Base-by-base conservation (phyloP, 148 eudicot species). In the Spergularia bocconei region DNA sequence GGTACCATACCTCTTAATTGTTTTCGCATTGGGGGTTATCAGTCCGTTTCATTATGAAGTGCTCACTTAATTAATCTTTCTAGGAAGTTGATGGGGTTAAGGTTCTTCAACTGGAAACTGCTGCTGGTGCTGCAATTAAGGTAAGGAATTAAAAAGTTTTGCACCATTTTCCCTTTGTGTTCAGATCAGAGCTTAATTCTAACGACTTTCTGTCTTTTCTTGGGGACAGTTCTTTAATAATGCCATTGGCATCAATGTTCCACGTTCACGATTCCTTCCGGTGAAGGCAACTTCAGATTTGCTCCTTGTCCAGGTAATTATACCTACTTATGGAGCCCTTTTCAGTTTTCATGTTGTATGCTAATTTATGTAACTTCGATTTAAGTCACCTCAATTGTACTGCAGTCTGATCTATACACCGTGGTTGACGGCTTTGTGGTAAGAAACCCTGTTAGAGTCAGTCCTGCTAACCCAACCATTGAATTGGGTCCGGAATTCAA, bases 121-220 rank as follows among this genome's bases (percentile, higher is more conserved):
- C 98, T 78, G 99, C 97, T 77, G 99, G 99, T 78, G 98, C 99
- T 77, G 99, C 99, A 77, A 95, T 95, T 67, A 91, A 67, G 97
- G 98, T 91, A 88, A 51, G 67, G 62, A 17, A 23, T 74, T 41
- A 1, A 33, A 25, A 29, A 10, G 0, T 33, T 79, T 59, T 41
- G 25, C 66, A 11, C 66, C 8, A 25, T 19, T 66, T 58, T 52
- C 75, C 47, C 47, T 20, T 9, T 55, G 10, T 53, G 61, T 33
- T 44, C 10, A 36, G 16, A 39, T 48, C 2, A 65, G 67, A 12
- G 41, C 38, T 11, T 61, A 52, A 10, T 48, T 50, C 14, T 58
- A 55, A 21, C 21, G 29, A 39, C 36, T 13, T 25, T 44, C 20
- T 72, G 25, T 75, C 19, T 33, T 47, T 74, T 71, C 64, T 65